These are phyloP conservation scores for Claviceps lovelessii DNA, from an alignment of 2,329 filamentous ascomycete species.

Conservation along the genomic window DNA sequence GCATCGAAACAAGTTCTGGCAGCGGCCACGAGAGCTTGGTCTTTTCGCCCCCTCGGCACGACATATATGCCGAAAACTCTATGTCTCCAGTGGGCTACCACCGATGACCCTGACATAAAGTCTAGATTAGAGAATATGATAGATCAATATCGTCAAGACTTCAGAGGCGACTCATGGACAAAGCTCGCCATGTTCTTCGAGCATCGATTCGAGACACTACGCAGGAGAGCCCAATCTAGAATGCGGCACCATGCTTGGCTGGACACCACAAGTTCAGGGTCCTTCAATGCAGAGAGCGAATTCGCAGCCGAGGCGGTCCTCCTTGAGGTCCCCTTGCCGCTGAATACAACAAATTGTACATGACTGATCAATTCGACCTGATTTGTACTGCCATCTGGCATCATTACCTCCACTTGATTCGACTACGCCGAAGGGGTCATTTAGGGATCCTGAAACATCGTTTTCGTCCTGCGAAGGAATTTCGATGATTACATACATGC, in stretches of 20 bases:
- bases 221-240: neutral
- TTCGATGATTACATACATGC: neutral
- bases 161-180: slow-evolving; percentile 4
- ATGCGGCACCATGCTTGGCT: neutral
- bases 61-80: slow-evolving; percentile 4
- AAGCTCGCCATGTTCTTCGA: slow-evolving; percentile 1
- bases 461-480: neutral
- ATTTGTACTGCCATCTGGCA: no score
- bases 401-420: neutral
- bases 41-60: slow-evolving; percentile 3
- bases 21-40: slow-evolving; percentile 3
- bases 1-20: neutral
- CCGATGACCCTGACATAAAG: neutral
- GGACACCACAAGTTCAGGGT: slow-evolving; percentile 1
- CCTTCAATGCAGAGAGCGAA: slow-evolving; percentile 1
- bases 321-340: neutral
- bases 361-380: neutral
- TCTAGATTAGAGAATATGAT: slow-evolving; percentile 3
- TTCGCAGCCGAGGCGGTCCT: neutral
- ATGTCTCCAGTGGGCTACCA: slow-evolving; percentile 3
- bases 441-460: neutral
- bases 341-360: neutral
- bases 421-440: neutral
- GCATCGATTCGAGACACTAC: slow-evolving; percentile 2
- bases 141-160: slow-evolving; percentile 2